phyloP scores from a whole-genome alignment of 2,329 filamentous ascomycete genomes.

The Rhinocladiella mackenziei region DNA sequence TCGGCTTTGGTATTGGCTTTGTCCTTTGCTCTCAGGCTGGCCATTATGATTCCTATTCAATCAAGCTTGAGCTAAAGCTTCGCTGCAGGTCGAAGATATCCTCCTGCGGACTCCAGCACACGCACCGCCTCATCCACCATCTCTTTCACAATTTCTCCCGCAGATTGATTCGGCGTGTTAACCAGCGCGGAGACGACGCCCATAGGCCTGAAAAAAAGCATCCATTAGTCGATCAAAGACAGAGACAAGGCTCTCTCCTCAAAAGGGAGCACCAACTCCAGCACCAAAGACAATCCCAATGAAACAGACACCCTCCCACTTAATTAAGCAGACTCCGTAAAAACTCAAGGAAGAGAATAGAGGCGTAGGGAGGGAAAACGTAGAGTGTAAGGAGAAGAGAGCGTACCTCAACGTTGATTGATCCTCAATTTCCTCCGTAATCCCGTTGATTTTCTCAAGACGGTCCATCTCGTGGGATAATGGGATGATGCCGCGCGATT shows the following conservation, averaged over 20 bases:
- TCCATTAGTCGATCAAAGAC: not conserved
- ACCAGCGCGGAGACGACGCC: conserved; percentile 76
- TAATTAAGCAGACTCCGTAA: too few species aligned
- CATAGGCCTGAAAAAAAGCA: conserved; percentile 54
- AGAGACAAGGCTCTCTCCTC: too few species aligned
- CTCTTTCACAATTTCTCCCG: conserved; percentile 69
- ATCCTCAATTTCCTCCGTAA: conserved; percentile 60
- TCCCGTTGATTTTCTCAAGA: conserved; percentile 22
- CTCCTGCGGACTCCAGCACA: conserved; percentile 2
- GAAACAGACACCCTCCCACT: too few species aligned
- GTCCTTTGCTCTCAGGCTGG: too few species aligned
- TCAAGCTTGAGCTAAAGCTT: too few species aligned
- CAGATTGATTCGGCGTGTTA: conserved; percentile 59
- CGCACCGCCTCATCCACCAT: conserved; percentile 66
- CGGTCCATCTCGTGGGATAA: conserved; percentile 48
- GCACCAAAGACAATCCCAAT: too few species aligned
- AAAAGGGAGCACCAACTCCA: not conserved
- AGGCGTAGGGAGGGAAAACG: not conserved
- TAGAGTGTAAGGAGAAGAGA: too few species aligned
- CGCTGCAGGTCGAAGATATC: too few species aligned
- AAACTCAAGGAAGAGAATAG: not conserved
- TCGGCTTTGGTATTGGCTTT: too few species aligned
- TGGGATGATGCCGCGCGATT: conserved; percentile 65
- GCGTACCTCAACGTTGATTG: conserved; percentile 19
- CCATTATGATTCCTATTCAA: too few species aligned